Base-by-base conservation (phyloP, 1,284 basidiomycete genomes). In the Earliella scabrosa region DNA sequence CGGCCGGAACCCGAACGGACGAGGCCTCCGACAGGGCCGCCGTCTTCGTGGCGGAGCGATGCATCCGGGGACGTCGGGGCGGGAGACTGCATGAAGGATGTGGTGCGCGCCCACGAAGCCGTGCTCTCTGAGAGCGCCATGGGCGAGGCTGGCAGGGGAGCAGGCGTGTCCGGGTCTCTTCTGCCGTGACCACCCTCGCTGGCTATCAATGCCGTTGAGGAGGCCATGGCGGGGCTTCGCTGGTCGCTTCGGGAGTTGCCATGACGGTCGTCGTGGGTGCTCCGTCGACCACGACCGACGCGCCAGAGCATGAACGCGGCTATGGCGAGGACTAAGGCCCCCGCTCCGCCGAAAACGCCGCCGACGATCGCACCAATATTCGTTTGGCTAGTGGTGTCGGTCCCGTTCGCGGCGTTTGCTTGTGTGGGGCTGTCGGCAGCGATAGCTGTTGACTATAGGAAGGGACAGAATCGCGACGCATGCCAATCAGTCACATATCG, bases 1-100 rank as follows among this genome's bases (percentile, higher is more conserved):
- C 59, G 38, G 9, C 56, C 59, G 20, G 59, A 61, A 8, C 31
- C n/a, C 2, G 59, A 56, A 16, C 53, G 53, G 13, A 23, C 18
- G 7, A 58, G 50, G 2, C 47, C 52, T 4, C 36, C 24, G 23
- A 57, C 27, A 2, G 56, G 50, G 2, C 59, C 59, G 0, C 45
- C 59, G 21, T 61, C 59, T 16, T 27, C 51, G 39, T 61, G 59
- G 6, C 59, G 52, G 24, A 52, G 26, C 16, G 14, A 11, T 2
- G 23, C 39, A 5, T 14, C 21, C 23, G 39, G 11, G 4, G 5
- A 41, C 11, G 14, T 26, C n/a, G 21, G n/a, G 9, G 4, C 8
- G 20, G 23, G n/a, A 10, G 18, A 20, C n/a, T 3, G 11, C 32
- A 10, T 16, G 32, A 4, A 34, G n/a, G n/a, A 10, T 2, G 32